Base-by-base conservation (phyloP, 352 stramenopile species). In the Hyaloperonospora arabidopsidis region DNA sequence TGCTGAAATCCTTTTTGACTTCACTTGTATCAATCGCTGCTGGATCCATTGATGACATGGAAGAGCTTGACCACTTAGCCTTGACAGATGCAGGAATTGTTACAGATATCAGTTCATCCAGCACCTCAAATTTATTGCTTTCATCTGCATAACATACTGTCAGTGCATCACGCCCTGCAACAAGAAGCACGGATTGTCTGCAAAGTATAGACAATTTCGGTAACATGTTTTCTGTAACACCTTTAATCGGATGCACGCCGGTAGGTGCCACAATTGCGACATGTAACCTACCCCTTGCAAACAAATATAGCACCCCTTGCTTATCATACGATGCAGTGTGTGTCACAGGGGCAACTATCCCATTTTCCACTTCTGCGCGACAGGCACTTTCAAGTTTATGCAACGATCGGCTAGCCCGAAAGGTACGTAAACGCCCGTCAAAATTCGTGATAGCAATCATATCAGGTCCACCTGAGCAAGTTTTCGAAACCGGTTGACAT, bases 1-100 rank as follows among this genome's bases (percentile, higher is more conserved):
- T 73, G 25, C 60, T 86, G 34, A 72, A 89, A 59, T 89, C 79
- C 29, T 82, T 87, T 1, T 59, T 59, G n/a, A 32, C 25, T 10
- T 32, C 8, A 32, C 25, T 32, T 32, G 29, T 49, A 5, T 18
- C 59, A 46, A 57, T 60, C 47, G 52, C 68, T 18, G 58, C 45
- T 66, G 43, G 38, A 40, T 53, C 45, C 2, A 38, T 36, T 29
- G 79, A 80, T 19, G 69, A 66, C 36, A 59, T 76, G 14, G 52
- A 52, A 19, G 60, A 68, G 12, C 68, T 65, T 1, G 67, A 76
- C 79, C 79, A 89, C 10, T 77, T 52, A 5, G 72, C 65, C 45
- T 84, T 86, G 21, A 76, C 61, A 18, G 71, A 76, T 22, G 79
- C 74, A 0, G 74, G 68, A 28, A 81, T 69, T 8, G 46, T 41